A percentile compares a stretch with the other conserved stretches of the same genome.
phyloP scores from a whole-genome alignment of 805 yeast genomes.

The Wickerhamiella azymoides region DNA sequence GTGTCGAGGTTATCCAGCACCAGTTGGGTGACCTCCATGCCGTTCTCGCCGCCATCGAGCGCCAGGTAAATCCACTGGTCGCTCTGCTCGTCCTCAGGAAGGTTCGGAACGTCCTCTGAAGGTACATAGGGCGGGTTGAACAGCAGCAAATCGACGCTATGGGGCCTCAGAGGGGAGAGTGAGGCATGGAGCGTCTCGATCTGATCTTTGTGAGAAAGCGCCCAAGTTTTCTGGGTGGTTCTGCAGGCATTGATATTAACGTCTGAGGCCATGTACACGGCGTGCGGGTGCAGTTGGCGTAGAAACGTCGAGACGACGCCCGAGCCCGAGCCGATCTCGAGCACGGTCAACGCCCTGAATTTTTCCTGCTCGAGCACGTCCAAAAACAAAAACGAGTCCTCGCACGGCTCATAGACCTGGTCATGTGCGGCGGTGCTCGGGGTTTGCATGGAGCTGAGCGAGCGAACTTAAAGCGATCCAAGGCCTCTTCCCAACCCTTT shows the following conservation, averaged over 20 bases:
- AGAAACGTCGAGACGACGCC: constrained; percentile 78
- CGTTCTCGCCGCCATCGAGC: constrained; percentile 74
- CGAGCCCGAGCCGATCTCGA: constrained; percentile 86
- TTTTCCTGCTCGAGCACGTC: constrained; percentile 62
- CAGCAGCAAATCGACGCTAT: constrained; percentile 52
- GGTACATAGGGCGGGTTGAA: constrained; percentile 98
- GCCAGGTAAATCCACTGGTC: constrained; percentile 80
- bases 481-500: too few species aligned
- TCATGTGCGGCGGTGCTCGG: constrained; percentile 51
- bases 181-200: constrained; percentile 47
- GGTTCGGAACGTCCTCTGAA: constrained; percentile 52
- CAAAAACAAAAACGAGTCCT: constrained; percentile 73
- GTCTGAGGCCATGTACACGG: constrained; percentile 57
- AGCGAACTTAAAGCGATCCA: too few species aligned
- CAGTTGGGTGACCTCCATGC: constrained; percentile 71
- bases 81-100: constrained; percentile 38
- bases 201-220: constrained; percentile 28
- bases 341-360: constrained; percentile 25
- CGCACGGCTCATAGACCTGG: constrained; percentile 89
- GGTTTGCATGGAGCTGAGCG: too few species aligned
- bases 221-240: constrained; percentile 35
- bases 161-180: constrained; percentile 28
- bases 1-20: constrained; percentile 42
- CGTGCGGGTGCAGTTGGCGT: constrained; percentile 41
- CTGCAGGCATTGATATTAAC: constrained; percentile 64